Percentiles rank a stretch among this genome's conserved stretches.
Evolutionary conservation across 2,329 filamentous ascomycete species (phyloP).

Genomic region (Colletotrichum sp.): DNA sequence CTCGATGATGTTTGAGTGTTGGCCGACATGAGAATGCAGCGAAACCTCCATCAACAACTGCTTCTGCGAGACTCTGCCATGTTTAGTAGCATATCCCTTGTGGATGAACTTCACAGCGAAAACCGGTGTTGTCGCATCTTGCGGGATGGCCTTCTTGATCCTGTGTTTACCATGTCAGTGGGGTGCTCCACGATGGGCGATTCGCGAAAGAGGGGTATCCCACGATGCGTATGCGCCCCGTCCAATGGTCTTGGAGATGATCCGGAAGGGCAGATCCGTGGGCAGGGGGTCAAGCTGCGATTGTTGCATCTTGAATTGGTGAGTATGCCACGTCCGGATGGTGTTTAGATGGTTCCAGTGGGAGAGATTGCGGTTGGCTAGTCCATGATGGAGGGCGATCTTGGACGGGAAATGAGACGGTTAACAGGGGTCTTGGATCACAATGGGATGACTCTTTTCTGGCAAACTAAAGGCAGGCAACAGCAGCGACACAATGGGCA

Average conservation of each 20-base stretch:
- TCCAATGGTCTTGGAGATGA: conserved; percentile 96
- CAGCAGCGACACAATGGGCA: not conserved
- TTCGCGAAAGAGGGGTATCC: conserved; percentile 25
- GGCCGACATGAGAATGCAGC: conserved; percentile 85
- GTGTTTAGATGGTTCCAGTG: not conserved
- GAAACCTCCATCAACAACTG: conserved; percentile 93
- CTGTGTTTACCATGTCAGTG: conserved; percentile 46
- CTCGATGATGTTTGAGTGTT: conserved; percentile 92
- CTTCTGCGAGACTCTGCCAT: conserved; percentile 86
- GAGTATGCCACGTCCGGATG: not conserved
- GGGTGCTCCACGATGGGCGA: not conserved
- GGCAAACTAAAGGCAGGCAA: not conserved
- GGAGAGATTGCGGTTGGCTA: not conserved
- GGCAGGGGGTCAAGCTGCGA: conserved; percentile 91
- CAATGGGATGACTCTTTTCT: not conserved
- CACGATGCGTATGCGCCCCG: conserved; percentile 97
- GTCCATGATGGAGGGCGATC: conserved; percentile 2
- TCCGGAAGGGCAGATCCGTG: conserved; percentile 84
- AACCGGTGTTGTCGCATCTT: conserved; percentile 71
- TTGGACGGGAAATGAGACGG: conserved; percentile 6
- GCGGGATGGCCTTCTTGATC: conserved; percentile 90
- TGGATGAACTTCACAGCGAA: conserved; percentile 99
- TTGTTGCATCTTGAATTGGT: conserved; percentile 58
- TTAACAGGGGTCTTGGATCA: conserved; percentile 9
- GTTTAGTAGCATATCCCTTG: conserved; percentile 89